Percentiles rank a stretch among this genome's conserved stretches.
These are phyloP conservation scores for Thraustotheca clavata DNA, from an alignment of 352 stramenopile genomes.

Conservation along the genomic window DNA sequence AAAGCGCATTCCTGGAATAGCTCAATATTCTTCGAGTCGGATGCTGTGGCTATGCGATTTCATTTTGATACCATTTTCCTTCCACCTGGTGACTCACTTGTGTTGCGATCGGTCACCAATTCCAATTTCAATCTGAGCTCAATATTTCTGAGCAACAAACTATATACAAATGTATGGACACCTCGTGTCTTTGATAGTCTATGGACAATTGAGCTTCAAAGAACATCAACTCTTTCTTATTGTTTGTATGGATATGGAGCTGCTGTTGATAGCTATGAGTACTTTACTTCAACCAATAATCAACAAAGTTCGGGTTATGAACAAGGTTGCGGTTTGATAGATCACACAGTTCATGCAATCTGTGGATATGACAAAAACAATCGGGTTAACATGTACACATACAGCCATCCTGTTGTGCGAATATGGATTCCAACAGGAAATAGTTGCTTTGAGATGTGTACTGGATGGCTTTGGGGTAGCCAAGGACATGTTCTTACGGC, in stretches of 20 bases:
- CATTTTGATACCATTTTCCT: neutral
- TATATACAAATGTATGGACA: neutral
- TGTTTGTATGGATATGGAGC: neutral
- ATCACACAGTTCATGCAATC: conserved; percentile 7
- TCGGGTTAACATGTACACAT: conserved; percentile 3
- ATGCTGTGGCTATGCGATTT: neutral
- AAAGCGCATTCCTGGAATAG: neutral
- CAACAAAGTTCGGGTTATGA: neutral
- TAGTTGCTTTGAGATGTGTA: conserved; percentile 29
- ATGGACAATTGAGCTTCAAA: neutral
- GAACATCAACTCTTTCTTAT: neutral
- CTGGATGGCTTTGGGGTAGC: conserved; percentile 50
- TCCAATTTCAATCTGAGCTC: neutral
- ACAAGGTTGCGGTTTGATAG: conserved; percentile 1
- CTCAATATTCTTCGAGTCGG: neutral
- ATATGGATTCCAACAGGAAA: neutral
- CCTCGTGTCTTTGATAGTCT: neutral
- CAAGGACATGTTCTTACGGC: conserved; percentile 59
- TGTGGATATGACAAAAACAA: neutral
- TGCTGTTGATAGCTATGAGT: neutral
- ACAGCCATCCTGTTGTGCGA: neutral
- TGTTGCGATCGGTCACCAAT: neutral
- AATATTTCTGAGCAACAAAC: neutral
- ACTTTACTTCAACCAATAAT: neutral
- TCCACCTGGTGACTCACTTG: neutral